Percentiles rank a stretch among this genome's conserved stretches.
These are phyloP conservation scores for Aspergillus sp. DNA, from an alignment of 2,329 filamentous ascomycete genomes.

Conservation along the genomic window DNA sequence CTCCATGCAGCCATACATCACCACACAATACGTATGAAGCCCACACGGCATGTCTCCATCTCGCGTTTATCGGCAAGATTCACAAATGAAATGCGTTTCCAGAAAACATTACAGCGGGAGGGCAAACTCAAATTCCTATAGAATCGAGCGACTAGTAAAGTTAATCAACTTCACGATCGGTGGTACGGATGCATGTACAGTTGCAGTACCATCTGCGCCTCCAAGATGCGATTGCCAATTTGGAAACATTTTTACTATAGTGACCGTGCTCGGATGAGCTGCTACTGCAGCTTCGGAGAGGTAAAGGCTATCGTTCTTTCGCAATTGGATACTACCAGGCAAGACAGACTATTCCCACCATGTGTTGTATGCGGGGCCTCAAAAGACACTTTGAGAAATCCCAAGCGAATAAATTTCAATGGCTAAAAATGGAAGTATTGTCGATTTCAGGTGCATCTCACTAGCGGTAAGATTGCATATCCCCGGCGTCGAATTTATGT, in stretches of 20 bases:
- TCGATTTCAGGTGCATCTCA: background rate
- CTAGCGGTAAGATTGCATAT: background rate
- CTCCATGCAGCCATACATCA: background rate
- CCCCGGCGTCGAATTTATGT: background rate
- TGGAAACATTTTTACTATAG: background rate
- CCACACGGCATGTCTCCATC: background rate
- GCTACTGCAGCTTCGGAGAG: too few relatives aligned
- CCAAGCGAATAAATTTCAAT: too few relatives aligned
- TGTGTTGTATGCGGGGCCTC: too few relatives aligned
- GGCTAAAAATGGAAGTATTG: too few relatives aligned
- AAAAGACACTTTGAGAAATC: too few relatives aligned
- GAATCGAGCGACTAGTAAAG: conserved; percentile 3
- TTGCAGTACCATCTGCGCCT: background rate
- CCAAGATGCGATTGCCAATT: background rate
- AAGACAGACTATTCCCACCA: too few relatives aligned
- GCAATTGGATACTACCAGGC: too few relatives aligned
- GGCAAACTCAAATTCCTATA: conserved; percentile 1
- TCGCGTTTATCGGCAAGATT: conserved; percentile 3
- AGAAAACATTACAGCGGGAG: background rate
- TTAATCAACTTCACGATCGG: background rate
- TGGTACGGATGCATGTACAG: background rate
- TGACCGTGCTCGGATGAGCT: too few relatives aligned
- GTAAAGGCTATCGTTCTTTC: too few relatives aligned
- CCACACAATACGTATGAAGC: background rate
- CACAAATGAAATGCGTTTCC: background rate